Evolutionary conservation across 2,329 filamentous ascomycete genomes (phyloP).

Genomic region (Talaromyces marneffei): DNA sequence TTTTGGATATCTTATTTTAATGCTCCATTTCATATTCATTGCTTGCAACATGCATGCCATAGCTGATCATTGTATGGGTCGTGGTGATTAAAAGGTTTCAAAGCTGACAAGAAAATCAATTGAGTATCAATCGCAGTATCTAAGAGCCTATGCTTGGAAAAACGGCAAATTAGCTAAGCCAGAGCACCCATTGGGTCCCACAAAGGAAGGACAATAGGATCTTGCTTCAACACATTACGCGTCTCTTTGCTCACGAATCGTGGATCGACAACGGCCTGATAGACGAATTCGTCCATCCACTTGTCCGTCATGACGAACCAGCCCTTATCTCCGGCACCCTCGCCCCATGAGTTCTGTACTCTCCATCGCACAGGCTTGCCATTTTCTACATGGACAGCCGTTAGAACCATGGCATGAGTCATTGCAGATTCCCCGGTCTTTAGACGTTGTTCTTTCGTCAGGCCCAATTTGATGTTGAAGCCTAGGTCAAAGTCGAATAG

Average conservation of each 20-base stretch:
- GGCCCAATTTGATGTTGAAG: constrained; percentile 68
- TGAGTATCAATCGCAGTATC: not conserved
- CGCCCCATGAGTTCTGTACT: constrained; percentile 82
- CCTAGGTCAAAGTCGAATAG: constrained; percentile 75
- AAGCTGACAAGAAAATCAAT: not conserved
- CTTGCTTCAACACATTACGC: constrained; percentile 62
- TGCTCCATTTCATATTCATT: not conserved
- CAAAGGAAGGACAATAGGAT: constrained; percentile 64
- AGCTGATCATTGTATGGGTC: not conserved
- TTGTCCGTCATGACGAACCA: constrained; percentile 86
- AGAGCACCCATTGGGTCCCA: constrained; percentile 79
- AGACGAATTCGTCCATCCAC: constrained; percentile 76
- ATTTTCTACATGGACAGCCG: constrained; percentile 70
- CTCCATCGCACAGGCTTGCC: constrained; percentile 69
- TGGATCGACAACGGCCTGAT: constrained; percentile 79
- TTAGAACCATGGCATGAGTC: constrained; percentile 92
- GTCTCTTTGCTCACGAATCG: constrained; percentile 61
- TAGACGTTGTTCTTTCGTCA: constrained; percentile 71
- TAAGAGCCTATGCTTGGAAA: not conserved
- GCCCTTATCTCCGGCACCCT: constrained; percentile 63
- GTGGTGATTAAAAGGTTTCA: not conserved
- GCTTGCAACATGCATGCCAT: not conserved
- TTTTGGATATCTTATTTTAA: not conserved
- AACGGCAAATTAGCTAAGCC: constrained; percentile 41
- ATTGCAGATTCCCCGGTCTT: constrained; percentile 70